Conservation (phyloP, 2,329 filamentous ascomycete genomes). For the Albophoma yamanashiensis region DNA sequence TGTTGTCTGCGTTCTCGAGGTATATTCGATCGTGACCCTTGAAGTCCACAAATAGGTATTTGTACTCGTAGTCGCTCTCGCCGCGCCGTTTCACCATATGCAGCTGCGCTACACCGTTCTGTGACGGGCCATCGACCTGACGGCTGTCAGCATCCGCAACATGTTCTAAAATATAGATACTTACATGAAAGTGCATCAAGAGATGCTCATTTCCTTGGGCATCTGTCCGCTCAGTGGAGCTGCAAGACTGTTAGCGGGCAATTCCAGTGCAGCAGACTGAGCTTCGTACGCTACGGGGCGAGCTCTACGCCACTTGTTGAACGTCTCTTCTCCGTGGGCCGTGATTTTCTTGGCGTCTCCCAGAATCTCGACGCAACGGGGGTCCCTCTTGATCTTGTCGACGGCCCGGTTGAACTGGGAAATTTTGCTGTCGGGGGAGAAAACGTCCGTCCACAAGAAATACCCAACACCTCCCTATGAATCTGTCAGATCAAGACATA, state of each 20-base stretch:
- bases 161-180: slow-evolving; percentile 13
- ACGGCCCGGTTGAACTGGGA: slow-evolving; percentile 83
- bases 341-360: slow-evolving; percentile 66
- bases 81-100: slow-evolving; percentile 64
- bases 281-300: slow-evolving; percentile 45
- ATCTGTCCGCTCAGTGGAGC: slow-evolving; percentile 60
- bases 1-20: slow-evolving; percentile 47
- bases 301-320: slow-evolving; percentile 68
- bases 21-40: slow-evolving; percentile 57
- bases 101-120: slow-evolving; percentile 61
- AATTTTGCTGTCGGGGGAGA: slow-evolving; percentile 76
- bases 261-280: not conserved
- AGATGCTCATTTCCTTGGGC: slow-evolving; percentile 68
- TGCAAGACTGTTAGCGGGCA: slow-evolving; percentile 24
- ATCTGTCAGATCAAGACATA: not conserved
- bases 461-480: slow-evolving; percentile 63
- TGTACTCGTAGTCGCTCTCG: slow-evolving; percentile 63
- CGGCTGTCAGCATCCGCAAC: slow-evolving; percentile 8
- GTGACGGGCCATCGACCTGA: slow-evolving; percentile 66
- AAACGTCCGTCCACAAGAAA: slow-evolving; percentile 71
- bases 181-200: slow-evolving; percentile 73
- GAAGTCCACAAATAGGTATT: slow-evolving; percentile 70
- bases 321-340: slow-evolving; percentile 72
- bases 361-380: slow-evolving; percentile 60
- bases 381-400: slow-evolving; percentile 63